Percentiles rank a stretch among this genome's conserved stretches.
Conservation (phyloP, 192 early-diverging fungal species). For the Coemansia guatemalensis region DNA sequence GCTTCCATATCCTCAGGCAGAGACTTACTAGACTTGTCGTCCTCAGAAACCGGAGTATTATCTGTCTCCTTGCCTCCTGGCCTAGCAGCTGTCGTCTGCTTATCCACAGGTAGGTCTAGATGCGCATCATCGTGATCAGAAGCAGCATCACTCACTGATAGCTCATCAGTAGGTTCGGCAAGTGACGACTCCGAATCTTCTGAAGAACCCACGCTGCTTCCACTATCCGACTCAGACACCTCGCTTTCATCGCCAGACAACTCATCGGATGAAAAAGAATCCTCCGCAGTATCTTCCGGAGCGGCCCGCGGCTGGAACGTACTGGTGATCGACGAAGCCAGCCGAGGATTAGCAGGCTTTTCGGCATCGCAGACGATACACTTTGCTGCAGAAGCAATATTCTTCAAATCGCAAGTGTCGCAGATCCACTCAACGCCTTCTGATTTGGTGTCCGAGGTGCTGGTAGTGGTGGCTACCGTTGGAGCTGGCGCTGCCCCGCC, state of each 20-base stretch:
- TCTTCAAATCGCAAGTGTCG: constrained; percentile 30
- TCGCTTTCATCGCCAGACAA: neutral
- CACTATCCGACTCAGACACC: neutral
- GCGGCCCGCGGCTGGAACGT: constrained; percentile 4
- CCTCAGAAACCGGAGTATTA: too few relatives aligned
- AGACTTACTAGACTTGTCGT: too few relatives aligned
- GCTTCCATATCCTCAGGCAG: too few relatives aligned
- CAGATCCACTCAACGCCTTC: constrained; percentile 29
- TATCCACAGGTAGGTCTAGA: too few relatives aligned
- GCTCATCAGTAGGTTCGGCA: too few relatives aligned
- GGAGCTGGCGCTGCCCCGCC: constrained; percentile 2
- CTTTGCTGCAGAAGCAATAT: constrained; percentile 1
- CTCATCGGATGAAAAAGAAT: neutral
- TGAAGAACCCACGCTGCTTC: neutral
- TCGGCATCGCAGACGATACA: constrained; percentile 34
- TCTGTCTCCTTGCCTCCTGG: too few relatives aligned
- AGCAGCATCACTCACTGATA: too few relatives aligned
- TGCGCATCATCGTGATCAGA: too few relatives aligned
- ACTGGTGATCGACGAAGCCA: neutral
- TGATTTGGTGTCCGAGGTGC: neutral
- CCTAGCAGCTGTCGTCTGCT: too few relatives aligned
- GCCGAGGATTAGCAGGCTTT: constrained; percentile 12
- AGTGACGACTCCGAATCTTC: too few relatives aligned
- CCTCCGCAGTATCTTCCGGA: neutral
- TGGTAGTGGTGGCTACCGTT: constrained; percentile 2